Conservation (phyloP, 495 filamentous ascomycete species). For the Tuber calosporum region DNA sequence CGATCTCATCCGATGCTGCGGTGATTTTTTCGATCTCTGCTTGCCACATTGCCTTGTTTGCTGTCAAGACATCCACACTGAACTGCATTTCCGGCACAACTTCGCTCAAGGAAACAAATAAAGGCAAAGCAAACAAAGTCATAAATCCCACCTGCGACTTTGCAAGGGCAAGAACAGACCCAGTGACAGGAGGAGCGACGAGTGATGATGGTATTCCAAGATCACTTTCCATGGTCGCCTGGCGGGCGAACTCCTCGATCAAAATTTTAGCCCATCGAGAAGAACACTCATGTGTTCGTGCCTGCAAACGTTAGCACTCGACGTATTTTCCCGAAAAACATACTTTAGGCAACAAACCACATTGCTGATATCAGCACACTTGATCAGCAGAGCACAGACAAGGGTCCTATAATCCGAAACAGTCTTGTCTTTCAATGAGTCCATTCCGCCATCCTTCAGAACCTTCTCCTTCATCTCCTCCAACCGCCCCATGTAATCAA, state of each 20-base stretch:
- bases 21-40: constrained; percentile 48
- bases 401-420: constrained; percentile 66
- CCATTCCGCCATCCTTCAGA: constrained; percentile 53
- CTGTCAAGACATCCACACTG: constrained; percentile 67
- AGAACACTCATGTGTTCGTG: constrained; percentile 73
- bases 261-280: constrained; percentile 81
- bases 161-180: constrained; percentile 71
- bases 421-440: constrained; percentile 65
- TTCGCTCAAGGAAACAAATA: constrained; percentile 78
- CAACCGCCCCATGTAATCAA: constrained; percentile 86
- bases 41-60: constrained; percentile 69
- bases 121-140: constrained; percentile 83
- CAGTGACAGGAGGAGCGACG: constrained; percentile 74
- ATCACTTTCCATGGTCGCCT: constrained; percentile 84
- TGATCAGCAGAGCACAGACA: constrained; percentile 82
- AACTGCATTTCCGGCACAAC: constrained; percentile 77
- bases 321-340: constrained; percentile 15
- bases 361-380: constrained; percentile 98
- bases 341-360: constrained; percentile 56
- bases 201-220: constrained; percentile 78
- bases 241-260: constrained; percentile 86
- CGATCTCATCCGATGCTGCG: constrained; percentile 14
- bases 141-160: constrained; percentile 90
- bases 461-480: constrained; percentile 68
- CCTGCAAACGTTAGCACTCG: constrained; percentile 49